A percentile compares a stretch with the other conserved stretches of the same genome.
Evolutionary conservation across 2,329 filamentous ascomycete genomes (phyloP).

Genomic region (Chaetothyriales sp.): DNA sequence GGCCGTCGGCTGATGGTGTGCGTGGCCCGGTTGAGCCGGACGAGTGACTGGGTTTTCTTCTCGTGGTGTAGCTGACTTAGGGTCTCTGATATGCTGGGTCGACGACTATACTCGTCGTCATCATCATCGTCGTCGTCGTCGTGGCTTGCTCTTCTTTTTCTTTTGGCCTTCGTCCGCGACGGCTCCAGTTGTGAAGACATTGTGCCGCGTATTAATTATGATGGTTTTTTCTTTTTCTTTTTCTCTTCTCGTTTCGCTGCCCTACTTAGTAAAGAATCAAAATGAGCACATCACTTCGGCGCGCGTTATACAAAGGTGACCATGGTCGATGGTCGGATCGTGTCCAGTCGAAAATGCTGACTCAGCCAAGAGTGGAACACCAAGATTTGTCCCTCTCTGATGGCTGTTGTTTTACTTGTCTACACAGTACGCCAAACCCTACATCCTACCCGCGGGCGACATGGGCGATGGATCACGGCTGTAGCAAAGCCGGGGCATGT

Average conservation of each 20-base stretch:
- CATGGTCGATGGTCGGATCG: too few species aligned
- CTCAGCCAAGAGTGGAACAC: background rate
- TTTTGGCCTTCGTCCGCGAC: background rate
- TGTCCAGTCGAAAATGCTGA: background rate
- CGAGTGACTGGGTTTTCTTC: constrained; percentile 12
- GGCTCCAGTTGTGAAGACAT: background rate
- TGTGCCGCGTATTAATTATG: background rate
- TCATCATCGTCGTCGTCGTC: background rate
- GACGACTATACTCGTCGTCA: background rate
- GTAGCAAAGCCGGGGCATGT: background rate
- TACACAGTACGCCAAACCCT: background rate
- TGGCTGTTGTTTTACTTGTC: background rate
- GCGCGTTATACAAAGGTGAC: too few species aligned
- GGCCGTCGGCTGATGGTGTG: constrained; percentile 38
- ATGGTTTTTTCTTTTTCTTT: background rate
- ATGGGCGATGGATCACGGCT: background rate
- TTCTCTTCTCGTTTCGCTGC: too few species aligned
- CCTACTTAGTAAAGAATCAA: too few species aligned
- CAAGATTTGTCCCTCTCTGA: background rate
- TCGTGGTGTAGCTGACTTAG: constrained; percentile 11
- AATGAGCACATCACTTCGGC: background rate
- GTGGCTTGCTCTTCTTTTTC: background rate
- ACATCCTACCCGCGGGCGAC: background rate
- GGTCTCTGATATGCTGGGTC: constrained; percentile 6
- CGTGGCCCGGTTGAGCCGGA: constrained; percentile 20